Evolutionary conservation across 164 flowering plant species (phyloP).

Genomic region (Amborella trichopoda): DNA sequence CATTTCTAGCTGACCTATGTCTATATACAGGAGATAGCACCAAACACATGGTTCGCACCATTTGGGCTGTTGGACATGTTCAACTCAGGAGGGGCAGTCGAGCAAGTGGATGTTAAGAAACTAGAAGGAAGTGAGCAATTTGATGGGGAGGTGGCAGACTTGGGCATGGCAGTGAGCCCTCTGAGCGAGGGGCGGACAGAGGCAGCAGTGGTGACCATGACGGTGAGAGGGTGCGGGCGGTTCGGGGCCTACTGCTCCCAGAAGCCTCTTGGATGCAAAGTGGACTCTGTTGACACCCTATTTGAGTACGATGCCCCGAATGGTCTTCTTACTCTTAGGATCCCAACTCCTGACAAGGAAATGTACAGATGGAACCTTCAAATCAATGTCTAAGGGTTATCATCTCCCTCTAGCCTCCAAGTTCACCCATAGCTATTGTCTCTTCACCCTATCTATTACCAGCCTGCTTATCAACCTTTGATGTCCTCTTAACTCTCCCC

Average conservation of each 20-base stretch:
- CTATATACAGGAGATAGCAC: slow-evolving; percentile 46
- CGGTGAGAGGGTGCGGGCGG: slow-evolving; percentile 64
- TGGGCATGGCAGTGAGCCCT: slow-evolving; percentile 12
- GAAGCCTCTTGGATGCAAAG: slow-evolving; percentile 52
- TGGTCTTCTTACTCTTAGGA: slow-evolving; percentile 41
- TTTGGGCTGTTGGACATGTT: slow-evolving; percentile 91
- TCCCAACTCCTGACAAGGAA: slow-evolving; percentile 41
- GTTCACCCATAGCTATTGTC: too few relatives aligned
- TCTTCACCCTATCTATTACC: too few relatives aligned
- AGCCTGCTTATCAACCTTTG: too few relatives aligned
- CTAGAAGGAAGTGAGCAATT: slow-evolving; percentile 24
- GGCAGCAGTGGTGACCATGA: slow-evolving; percentile 27
- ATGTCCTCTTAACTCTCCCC: too few relatives aligned
- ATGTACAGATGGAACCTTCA: slow-evolving; percentile 33
- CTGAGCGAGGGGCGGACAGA: slow-evolving; percentile 28
- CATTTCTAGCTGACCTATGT: not conserved
- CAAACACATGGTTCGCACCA: slow-evolving; percentile 61
- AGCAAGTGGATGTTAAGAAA: slow-evolving; percentile 31
- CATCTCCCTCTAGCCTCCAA: too few relatives aligned
- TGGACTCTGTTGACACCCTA: slow-evolving; percentile 26
- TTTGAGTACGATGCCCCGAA: slow-evolving; percentile 35
- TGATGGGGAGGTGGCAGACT: slow-evolving; percentile 31
- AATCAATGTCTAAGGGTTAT: slow-evolving; percentile 45
- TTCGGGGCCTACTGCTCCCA: slow-evolving; percentile 82
- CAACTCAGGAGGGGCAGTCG: slow-evolving; percentile 74